phyloP scores from a whole-genome alignment of 2,329 filamentous ascomycete genomes.

The Fusarium protoensiforme region DNA sequence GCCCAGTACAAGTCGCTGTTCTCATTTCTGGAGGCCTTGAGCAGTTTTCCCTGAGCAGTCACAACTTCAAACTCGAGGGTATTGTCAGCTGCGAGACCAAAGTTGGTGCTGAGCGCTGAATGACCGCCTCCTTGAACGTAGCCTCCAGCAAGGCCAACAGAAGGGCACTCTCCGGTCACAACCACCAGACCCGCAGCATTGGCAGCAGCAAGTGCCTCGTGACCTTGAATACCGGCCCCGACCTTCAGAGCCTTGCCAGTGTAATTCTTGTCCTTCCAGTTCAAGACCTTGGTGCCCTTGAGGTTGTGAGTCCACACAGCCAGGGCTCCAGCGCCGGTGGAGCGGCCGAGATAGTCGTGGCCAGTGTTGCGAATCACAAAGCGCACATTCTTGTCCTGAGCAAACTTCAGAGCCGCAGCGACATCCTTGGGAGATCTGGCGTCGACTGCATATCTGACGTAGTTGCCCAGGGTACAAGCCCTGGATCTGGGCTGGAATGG shows the following conservation, averaged over 20 bases:
- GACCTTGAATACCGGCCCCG: slow-evolving; percentile 64
- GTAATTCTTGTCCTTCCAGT: slow-evolving; percentile 57
- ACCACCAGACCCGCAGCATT: slow-evolving; percentile 58
- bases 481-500: slow-evolving; percentile 45
- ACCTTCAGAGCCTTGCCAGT: slow-evolving; percentile 63
- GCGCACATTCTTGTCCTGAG: slow-evolving; percentile 53
- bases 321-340: slow-evolving; percentile 61
- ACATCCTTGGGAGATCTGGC: slow-evolving; percentile 46
- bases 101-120: slow-evolving; percentile 60
- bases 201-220: slow-evolving; percentile 59
- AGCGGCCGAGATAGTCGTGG: slow-evolving; percentile 66
- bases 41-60: slow-evolving; percentile 58
- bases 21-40: slow-evolving; percentile 57
- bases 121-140: slow-evolving; percentile 70
- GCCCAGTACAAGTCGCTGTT: slow-evolving; percentile 73
- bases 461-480: slow-evolving; percentile 57
- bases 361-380: slow-evolving; percentile 63
- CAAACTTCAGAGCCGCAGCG: slow-evolving; percentile 44
- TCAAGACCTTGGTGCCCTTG: slow-evolving; percentile 51
- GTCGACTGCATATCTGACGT: slow-evolving; percentile 53
- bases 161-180: slow-evolving; percentile 65
- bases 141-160: slow-evolving; percentile 68
- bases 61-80: slow-evolving; percentile 66
- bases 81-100: slow-evolving; percentile 70
- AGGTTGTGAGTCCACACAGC: slow-evolving; percentile 55